Evolutionary conservation across 2,329 filamentous ascomycete genomes (phyloP).

Genomic region (Sporothrix variecibatus): DNA sequence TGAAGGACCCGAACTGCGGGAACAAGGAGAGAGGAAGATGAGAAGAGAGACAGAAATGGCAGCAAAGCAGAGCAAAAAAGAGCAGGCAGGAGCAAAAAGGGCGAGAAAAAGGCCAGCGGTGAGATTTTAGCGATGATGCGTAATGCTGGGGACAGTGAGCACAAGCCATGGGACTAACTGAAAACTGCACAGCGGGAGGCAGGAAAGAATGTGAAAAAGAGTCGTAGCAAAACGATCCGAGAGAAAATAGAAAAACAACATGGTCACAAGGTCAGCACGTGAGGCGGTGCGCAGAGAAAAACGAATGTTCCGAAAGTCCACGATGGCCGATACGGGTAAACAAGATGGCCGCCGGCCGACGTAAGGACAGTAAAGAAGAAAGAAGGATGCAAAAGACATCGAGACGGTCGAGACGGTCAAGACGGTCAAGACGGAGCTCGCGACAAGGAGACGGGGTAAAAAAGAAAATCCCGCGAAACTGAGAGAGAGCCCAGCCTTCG

Average conservation of each 20-base stretch:
- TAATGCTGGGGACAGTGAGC: not conserved
- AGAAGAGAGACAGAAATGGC: not conserved
- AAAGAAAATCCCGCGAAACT: not conserved
- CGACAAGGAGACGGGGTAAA: not conserved
- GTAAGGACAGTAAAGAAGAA: not conserved
- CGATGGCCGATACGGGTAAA: not conserved
- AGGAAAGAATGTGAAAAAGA: not conserved
- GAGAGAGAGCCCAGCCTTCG: not conserved
- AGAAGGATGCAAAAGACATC: not conserved
- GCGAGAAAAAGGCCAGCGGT: not conserved
- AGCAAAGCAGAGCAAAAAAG: not conserved
- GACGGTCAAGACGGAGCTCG: not conserved
- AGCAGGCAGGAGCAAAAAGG: not conserved
- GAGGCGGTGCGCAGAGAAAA: not conserved
- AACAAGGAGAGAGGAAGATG: not conserved
- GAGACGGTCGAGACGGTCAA: not conserved
- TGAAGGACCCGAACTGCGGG: not conserved
- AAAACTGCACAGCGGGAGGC: not conserved
- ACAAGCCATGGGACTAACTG: constrained; percentile 5
- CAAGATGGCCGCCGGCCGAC: not conserved
- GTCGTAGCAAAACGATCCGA: not conserved
- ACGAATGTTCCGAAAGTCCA: not conserved
- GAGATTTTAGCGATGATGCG: constrained; percentile 6
- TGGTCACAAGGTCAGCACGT: not conserved
- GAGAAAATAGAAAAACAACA: not conserved